phyloP scores from a whole-genome alignment of 306 rosid species.

The peach (Prunus persica) region DNA sequence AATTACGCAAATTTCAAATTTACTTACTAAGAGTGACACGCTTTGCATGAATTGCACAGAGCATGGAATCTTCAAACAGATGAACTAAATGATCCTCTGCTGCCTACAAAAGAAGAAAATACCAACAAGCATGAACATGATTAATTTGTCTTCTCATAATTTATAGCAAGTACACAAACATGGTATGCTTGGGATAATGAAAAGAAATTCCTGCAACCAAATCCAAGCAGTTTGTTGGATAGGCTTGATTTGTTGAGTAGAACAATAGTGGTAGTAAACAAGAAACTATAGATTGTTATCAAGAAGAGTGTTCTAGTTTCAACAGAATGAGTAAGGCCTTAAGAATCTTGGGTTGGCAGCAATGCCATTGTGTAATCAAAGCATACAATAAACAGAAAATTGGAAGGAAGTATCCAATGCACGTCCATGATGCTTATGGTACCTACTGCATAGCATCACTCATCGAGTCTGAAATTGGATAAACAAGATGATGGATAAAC shows the following conservation, averaged over 20 bases:
- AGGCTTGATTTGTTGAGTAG: neutral
- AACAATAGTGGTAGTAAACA: neutral
- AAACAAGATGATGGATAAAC: neutral
- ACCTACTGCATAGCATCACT: neutral
- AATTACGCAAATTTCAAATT: constrained; percentile 4
- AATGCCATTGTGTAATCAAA: neutral
- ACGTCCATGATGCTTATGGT: neutral
- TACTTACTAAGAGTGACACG: constrained; percentile 93
- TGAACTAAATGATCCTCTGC: constrained; percentile 70
- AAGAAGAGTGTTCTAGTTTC: neutral
- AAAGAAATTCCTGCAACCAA: constrained; percentile 1
- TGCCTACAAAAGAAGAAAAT: constrained; percentile 46
- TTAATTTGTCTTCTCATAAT: neutral
- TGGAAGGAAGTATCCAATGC: neutral
- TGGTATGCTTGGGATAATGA: neutral
- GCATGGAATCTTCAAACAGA: constrained; percentile 78
- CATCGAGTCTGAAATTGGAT: neutral
- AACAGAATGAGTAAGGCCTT: neutral
- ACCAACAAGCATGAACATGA: neutral
- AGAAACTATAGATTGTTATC: neutral
- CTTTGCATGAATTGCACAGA: constrained; percentile 87
- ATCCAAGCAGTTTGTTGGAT: neutral
- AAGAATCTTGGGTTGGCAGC: neutral
- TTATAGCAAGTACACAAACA: neutral
- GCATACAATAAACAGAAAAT: constrained; percentile 3